These are phyloP conservation scores for Ganoderma boninense DNA, from an alignment of 1,284 basidiomycete species.

Conservation along the genomic window DNA sequence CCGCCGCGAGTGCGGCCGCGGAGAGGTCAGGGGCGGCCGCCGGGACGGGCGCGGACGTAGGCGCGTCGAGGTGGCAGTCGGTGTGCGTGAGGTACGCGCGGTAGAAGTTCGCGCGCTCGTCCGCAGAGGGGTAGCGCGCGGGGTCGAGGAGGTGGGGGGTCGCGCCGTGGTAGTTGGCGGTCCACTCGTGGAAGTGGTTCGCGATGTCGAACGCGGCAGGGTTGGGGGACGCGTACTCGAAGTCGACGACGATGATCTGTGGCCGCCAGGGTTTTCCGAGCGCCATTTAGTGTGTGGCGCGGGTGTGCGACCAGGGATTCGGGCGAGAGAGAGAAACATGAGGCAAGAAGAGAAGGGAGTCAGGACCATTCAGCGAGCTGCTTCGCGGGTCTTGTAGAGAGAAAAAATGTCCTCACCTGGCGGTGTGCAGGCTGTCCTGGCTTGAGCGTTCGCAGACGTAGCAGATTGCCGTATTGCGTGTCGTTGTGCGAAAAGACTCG, in stretches of 20 bases:
- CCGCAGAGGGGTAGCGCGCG: slow-evolving; percentile 75
- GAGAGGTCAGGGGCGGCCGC: slow-evolving; percentile 34
- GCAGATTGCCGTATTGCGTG: slow-evolving; percentile 92
- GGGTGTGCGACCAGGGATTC: slow-evolving; percentile 4
- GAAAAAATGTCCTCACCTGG: slow-evolving; percentile 57
- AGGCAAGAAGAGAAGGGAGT: slow-evolving; percentile 11
- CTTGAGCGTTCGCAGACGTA: slow-evolving; percentile 70
- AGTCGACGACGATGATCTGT: slow-evolving; percentile 93
- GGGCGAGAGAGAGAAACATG: neutral
- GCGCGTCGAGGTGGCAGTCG: slow-evolving; percentile 25
- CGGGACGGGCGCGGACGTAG: slow-evolving; percentile 27
- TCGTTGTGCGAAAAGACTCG: slow-evolving; percentile 92
- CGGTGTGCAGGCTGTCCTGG: slow-evolving; percentile 68
- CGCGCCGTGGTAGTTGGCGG: slow-evolving; percentile 84
- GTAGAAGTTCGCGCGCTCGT: slow-evolving; percentile 86
- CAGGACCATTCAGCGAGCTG: slow-evolving; percentile 19
- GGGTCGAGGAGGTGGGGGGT: slow-evolving; percentile 79
- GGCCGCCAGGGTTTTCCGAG: neutral
- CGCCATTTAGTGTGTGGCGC: slow-evolving; percentile 21
- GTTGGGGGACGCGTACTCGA: slow-evolving; percentile 93
- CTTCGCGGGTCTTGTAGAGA: slow-evolving; percentile 14
- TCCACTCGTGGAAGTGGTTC: slow-evolving; percentile 97
- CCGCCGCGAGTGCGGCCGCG: slow-evolving; percentile 46
- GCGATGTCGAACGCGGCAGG: slow-evolving; percentile 93
- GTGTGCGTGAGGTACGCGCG: slow-evolving; percentile 76